phyloP scores from a whole-genome alignment of 2,329 filamentous ascomycete genomes.

The Macroventuria anomochaeta region DNA sequence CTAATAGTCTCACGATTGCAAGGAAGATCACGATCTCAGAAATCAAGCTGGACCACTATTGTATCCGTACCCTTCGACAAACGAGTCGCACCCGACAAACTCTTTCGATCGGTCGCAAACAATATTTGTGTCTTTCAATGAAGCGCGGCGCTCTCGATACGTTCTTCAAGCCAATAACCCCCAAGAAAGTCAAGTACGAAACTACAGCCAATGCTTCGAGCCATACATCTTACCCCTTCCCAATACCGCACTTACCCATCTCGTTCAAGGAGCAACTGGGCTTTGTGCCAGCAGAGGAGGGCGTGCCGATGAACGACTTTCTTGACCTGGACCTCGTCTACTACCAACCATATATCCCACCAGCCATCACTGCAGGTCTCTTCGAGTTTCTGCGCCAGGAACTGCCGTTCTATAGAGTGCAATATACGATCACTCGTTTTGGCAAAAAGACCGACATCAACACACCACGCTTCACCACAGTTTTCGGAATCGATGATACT shows the following conservation, averaged over 20 bases:
- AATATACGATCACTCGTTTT: conserved; percentile 73
- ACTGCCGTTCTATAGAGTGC: conserved; percentile 77
- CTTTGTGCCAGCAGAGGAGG: conserved; percentile 59
- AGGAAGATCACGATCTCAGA: no score
- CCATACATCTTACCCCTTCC: conserved; percentile 61
- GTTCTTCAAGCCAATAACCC: conserved; percentile 65
- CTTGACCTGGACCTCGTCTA: conserved; percentile 76
- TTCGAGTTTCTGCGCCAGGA: conserved; percentile 75
- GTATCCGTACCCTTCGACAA: no score
- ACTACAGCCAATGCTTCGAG: conserved; percentile 39
- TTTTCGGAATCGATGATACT: conserved; percentile 69
- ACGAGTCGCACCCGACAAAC: no score
- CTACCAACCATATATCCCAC: conserved; percentile 74
- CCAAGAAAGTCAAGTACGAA: conserved; percentile 51
- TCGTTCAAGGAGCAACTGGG: conserved; percentile 52
- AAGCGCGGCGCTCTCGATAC: conserved; percentile 70
- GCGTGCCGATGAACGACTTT: conserved; percentile 67
- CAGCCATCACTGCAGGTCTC: conserved; percentile 61
- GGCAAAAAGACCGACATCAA: conserved; percentile 67
- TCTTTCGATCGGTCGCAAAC: no score
- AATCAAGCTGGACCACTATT: no score
- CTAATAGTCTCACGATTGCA: no score
- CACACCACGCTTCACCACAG: conserved; percentile 66
- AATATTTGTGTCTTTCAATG: conserved; percentile 20
- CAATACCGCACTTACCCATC: conserved; percentile 57